Evolutionary conservation across 495 filamentous ascomycete genomes (phyloP).

Genomic region (Astrothelium subdiscretum): DNA sequence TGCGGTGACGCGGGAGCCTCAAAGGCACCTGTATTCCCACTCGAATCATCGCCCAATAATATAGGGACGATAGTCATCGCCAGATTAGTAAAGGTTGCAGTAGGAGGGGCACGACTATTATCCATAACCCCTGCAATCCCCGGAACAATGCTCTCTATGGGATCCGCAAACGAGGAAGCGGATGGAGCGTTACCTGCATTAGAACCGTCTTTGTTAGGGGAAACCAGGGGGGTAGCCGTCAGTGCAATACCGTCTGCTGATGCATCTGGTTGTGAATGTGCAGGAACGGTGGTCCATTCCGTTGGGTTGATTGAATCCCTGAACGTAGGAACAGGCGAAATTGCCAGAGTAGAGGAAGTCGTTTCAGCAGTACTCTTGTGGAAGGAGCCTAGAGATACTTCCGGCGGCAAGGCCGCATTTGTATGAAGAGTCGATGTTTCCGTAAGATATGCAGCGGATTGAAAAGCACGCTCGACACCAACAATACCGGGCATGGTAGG

Average conservation of each 20-base stretch:
- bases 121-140: not conserved
- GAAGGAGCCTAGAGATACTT: no score
- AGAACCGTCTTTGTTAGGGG: not conserved
- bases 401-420: not conserved
- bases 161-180: not conserved
- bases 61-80: not conserved
- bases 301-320: not conserved
- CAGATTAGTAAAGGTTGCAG: not conserved
- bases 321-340: not conserved
- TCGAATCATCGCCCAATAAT: not conserved
- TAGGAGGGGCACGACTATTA: not conserved
- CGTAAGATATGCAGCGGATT: slow-evolving; percentile 1
- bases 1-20: not conserved
- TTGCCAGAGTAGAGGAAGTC: not conserved
- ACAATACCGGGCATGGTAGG: no score
- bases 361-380: no score
- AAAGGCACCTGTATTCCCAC: not conserved
- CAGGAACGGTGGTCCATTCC: not conserved
- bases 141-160: not conserved
- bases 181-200: not conserved
- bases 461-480: no score
- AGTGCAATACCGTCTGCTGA: not conserved
- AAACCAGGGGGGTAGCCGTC: not conserved
- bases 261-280: not conserved
- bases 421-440: not conserved